Base-by-base conservation (phyloP, 2,329 filamentous ascomycete genomes). In the Pestalotiopsis fici region DNA sequence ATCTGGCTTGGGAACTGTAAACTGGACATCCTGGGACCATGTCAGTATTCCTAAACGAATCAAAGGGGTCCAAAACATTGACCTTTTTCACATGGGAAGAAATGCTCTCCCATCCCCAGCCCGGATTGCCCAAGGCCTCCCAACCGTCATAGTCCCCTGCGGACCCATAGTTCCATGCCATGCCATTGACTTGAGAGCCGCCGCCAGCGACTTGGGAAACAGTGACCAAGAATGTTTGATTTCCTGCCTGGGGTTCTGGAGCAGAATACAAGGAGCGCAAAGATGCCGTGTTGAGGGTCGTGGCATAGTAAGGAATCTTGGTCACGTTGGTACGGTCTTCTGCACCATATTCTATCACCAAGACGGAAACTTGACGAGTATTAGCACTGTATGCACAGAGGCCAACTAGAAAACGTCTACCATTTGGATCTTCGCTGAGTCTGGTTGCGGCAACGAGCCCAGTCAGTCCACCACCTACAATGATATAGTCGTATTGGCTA, bases 51-150 rank as follows among this genome's bases (percentile, higher is more conserved):
- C 37, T 27, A 2, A 28, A 15, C 4, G 1, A 37, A 21, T 23
- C 4, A 27, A 3, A 27, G 21, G 69, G 1, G 71, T 56, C 2
- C 25, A 7, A 43, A 12, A 50, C 12, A 66, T 62, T 23, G 60
- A 39, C 35, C 67, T 76, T 78, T 61, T 70, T 74, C 39, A 77
- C 76, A 61, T 78, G 78, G 11, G 71, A 68, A 6, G 75, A 55
- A 23, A 80, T 69, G 12, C 61, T 74, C 11, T 76, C 69, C 77
- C 79, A 82, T 2, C 75, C 75, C 80, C 80, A 82, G 0, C 77
- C 73, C 0, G 75, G 70, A 35, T 82, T 82, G 0, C 79, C 80
- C 0, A 81, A 66, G 0, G 72, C 73, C 28, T 77, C 77, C 80
- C 80, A 82, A 1, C 74, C 71, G 57, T 82, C 72, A 47, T 74